These are phyloP conservation scores for Dentipellis sp. DNA, from an alignment of 768 basidiomycete genomes.

Conservation along the genomic window DNA sequence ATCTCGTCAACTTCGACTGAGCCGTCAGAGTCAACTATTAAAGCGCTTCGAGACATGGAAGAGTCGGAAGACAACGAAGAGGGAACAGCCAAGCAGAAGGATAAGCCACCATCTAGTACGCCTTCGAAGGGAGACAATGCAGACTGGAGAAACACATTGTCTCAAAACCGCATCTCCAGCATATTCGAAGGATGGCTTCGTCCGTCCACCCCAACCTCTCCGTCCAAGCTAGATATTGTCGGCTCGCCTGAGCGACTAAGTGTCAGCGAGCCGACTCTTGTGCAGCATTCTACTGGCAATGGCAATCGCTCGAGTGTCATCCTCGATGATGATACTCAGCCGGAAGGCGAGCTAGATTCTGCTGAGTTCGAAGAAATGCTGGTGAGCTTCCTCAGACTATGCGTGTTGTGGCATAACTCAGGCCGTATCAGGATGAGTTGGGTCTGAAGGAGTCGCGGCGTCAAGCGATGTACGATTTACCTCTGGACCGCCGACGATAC, in stretches of 20 bases:
- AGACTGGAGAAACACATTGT: conserved; percentile 45
- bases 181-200: conserved; percentile 62
- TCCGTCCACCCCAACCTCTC: conserved; percentile 29
- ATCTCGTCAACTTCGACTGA: conserved; percentile 35
- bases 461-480: conserved; percentile 49
- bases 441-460: conserved; percentile 67
- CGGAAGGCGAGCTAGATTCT: conserved; percentile 28
- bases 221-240: conserved; percentile 20
- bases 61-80: conserved; percentile 39
- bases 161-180: conserved; percentile 52
- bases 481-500: conserved; percentile 55
- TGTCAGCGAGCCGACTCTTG: conserved; percentile 63
- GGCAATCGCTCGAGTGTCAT: conserved; percentile 7
- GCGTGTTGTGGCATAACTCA: conserved; percentile 6
- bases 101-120: conserved; percentile 19
- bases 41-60: conserved; percentile 38
- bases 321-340: conserved; percentile 20
- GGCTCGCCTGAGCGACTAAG: conserved; percentile 34
- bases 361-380: conserved; percentile 61
- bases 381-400: conserved; percentile 29
- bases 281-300: conserved; percentile 28
- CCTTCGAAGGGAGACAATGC: conserved; percentile 18
- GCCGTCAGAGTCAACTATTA: conserved; percentile 44
- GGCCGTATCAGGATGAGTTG: conserved; percentile 47
- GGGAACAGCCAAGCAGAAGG: conserved; percentile 52